Base-by-base conservation (phyloP, 169 alveolate genomes). In the Plasmodium relictum region DNA sequence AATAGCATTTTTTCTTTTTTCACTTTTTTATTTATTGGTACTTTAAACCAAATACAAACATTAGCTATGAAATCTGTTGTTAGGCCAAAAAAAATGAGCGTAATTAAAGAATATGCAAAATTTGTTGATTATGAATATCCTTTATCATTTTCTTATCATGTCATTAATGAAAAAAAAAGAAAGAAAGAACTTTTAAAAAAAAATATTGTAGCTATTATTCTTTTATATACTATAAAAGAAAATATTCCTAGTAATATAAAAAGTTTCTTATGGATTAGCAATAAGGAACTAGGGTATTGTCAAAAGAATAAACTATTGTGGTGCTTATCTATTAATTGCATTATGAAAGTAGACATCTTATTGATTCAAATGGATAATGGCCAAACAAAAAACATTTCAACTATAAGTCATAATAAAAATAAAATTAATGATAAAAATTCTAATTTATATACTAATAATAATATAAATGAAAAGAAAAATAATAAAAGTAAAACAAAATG, bases 31-130 rank as follows among this genome's bases (percentile, higher is more conserved):
- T 86, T 87, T 50, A 94, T 92, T 65, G 96, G 96, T 14, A 62
- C 94, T 58, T 65, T 94, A 88, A 90, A 94, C 54, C 96, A 94
- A 88, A 94, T 94, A 45, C 96, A 94, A 73, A 73, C 95, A n/a
- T 91, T 92, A 61, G 86, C 94, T 8, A 92, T 92, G 94, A 70
- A 92, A 63, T 92, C 96, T 0, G 94, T 94, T 24, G 89, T 94
- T 18, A 69, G 96, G 9, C 96, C 96, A 42, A 62, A 86, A 56
- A 88, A 94, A 54, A 89, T 92, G 63, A 71, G 78, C 31, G 65
- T 92, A 39, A 62, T 74, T 45, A 72, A 90, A 70, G 92, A 94
- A 86, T 74, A 78, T 52, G 71, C 94, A 8, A 93, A 94, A n/a
- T 91, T 94, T 73, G 88, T 78, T 14, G 61, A 94, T 42, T 94